Evolutionary conservation across 768 basidiomycete species (phyloP), one percentile per base, ranked within the genome.

Genomic region (Tricholoma flavovirens): DNA sequence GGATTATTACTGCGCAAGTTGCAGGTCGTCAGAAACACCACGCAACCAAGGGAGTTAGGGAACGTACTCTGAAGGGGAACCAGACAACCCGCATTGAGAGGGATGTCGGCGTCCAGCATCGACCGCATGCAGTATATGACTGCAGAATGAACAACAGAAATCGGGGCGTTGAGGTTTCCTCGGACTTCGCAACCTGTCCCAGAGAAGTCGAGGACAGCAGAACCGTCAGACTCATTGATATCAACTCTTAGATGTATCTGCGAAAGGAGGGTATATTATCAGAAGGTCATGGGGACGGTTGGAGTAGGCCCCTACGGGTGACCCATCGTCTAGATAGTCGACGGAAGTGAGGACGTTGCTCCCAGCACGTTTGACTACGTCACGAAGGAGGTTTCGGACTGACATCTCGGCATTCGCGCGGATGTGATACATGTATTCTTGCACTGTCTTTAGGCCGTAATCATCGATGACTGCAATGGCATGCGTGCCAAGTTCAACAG

Each of bases 351-450:
- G 79, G 26, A 81, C 65, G 59, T 80, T 86, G 32, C 76, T 77
- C 3, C 90, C 89, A 4, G 81, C 77, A 24, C 84, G 84, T 66
- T 82, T 82, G 32, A 76, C 89, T 6, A 92, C 89, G 51, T 87
- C 81, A 46, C 81, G 80, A 52, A 98, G 77, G 22, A 98, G 79
- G 61, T 84, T 83, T 51, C 95, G 81, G 3, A 98, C 95, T 11
- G 88, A 91, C 57, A 69, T 75, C 69, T 97, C 95, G 48, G 95
- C 95, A 63, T 96, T 98, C 32, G 78, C 72, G 26, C 90, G 86
- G 67, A 96, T 97, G 69, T 93, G 86, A 58, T 82, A 81, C 93
- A 96, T 96, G 70, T 96, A 96, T 64, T 90, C 84, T 66, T 96
- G 94, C 4, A 98, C 95, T 0, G 85, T 93, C 56, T 82, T 72